These are phyloP conservation scores for Inosperma sp. DNA, from an alignment of 768 basidiomycete species.

Conservation along the genomic window DNA sequence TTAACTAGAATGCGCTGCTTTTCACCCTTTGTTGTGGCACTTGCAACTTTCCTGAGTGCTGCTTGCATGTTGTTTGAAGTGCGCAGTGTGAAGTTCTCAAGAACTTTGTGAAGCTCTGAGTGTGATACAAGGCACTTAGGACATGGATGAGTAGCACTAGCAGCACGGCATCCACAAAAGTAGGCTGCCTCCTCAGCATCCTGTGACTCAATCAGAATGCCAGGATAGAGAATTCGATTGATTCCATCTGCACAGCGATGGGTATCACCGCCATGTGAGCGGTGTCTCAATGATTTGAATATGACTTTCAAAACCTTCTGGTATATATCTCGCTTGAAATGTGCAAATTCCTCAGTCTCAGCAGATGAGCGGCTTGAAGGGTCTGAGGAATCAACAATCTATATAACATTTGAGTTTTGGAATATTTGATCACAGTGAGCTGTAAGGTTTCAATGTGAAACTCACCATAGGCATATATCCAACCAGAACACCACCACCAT, in stretches of 20 bases:
- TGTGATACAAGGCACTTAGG: slow-evolving; percentile 27
- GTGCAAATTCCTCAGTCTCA: slow-evolving; percentile 23
- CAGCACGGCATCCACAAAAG: slow-evolving; percentile 22
- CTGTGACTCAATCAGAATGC: slow-evolving; percentile 25
- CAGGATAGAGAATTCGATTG: slow-evolving; percentile 24
- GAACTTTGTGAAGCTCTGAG: slow-evolving; percentile 3
- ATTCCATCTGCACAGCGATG: background rate
- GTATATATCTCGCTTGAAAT: slow-evolving; percentile 27
- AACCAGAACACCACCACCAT: slow-evolving; percentile 28
- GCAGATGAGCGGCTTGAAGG: slow-evolving; percentile 18
- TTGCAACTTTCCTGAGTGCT: background rate
- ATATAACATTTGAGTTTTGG: background rate
- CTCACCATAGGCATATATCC: slow-evolving; percentile 28
- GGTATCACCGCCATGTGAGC: slow-evolving; percentile 22
- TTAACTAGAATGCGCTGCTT: background rate
- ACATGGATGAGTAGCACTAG: slow-evolving; percentile 26
- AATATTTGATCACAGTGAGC: background rate
- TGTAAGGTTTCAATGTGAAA: background rate
- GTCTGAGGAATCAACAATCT: slow-evolving; percentile 20
- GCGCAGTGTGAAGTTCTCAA: background rate
- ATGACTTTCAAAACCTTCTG: slow-evolving; percentile 23
- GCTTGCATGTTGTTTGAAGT: background rate
- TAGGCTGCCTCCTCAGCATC: slow-evolving; percentile 29
- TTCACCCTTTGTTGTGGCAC: background rate
- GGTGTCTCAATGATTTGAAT: slow-evolving; percentile 18